Percentiles rank a stretch among this genome's conserved stretches.
These are phyloP conservation scores for Aspergillus sojae DNA, from an alignment of 2,329 filamentous ascomycete genomes.

Conservation along the genomic window DNA sequence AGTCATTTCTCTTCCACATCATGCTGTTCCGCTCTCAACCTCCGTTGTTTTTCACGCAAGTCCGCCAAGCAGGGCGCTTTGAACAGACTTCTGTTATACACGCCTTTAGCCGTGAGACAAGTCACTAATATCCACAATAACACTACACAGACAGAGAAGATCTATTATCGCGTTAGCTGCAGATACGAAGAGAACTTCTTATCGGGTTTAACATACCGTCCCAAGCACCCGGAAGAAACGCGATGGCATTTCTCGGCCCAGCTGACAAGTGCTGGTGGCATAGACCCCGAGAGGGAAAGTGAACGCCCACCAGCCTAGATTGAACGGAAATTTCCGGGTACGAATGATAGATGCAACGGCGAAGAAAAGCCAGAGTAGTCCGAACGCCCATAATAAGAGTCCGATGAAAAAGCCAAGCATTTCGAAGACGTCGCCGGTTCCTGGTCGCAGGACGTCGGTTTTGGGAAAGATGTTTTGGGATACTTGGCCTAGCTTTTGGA, in stretches of 20 bases:
- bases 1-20: not conserved
- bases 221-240: slow-evolving; percentile 58
- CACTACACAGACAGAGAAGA: slow-evolving; percentile 9
- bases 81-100: slow-evolving; percentile 8
- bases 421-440: slow-evolving; percentile 30
- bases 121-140: slow-evolving; percentile 10
- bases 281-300: slow-evolving; percentile 60
- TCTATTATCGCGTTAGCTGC: not conserved
- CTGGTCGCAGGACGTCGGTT: slow-evolving; percentile 24
- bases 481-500: slow-evolving; percentile 53
- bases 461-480: slow-evolving; percentile 34
- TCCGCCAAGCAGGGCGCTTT: slow-evolving; percentile 5
- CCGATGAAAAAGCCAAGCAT: slow-evolving; percentile 31
- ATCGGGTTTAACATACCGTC: slow-evolving; percentile 36
- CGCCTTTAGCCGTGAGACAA: slow-evolving; percentile 2
- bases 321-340: slow-evolving; percentile 53
- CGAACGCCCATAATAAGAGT: slow-evolving; percentile 38
- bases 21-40: not conserved
- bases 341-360: slow-evolving; percentile 32
- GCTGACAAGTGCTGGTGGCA: slow-evolving; percentile 43
- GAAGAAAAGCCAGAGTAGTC: slow-evolving; percentile 37
- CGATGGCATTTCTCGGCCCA: slow-evolving; percentile 54
- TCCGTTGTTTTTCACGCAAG: not conserved
- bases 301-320: slow-evolving; percentile 64
- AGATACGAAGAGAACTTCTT: fast-evolving